Conservation (phyloP, 208 protist species). For the Leishmania martiniquensis region DNA sequence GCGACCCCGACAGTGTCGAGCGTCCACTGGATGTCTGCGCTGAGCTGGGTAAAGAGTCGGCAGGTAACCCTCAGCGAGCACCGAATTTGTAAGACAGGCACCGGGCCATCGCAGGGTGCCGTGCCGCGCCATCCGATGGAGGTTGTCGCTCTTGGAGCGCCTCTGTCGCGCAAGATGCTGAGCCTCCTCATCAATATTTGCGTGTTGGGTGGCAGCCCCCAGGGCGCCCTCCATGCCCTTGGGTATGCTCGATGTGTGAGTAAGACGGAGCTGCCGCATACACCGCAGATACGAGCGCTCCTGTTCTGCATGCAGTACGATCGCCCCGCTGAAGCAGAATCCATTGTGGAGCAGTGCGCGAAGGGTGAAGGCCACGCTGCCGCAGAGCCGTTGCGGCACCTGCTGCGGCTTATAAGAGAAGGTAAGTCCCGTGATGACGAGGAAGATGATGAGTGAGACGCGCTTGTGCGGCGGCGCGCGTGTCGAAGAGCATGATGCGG, state of each 20-base stretch:
- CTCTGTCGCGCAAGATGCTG: constrained; percentile 53
- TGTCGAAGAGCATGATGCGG: neutral
- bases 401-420: constrained; percentile 41
- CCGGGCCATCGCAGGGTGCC: constrained; percentile 54
- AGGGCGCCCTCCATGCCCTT: constrained; percentile 66
- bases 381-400: constrained; percentile 48
- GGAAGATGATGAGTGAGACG: neutral
- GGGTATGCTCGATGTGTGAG: constrained; percentile 66
- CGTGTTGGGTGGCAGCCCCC: constrained; percentile 69
- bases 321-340: constrained; percentile 71
- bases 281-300: constrained; percentile 67
- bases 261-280: constrained; percentile 66
- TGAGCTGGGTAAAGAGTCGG: constrained; percentile 70
- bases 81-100: constrained; percentile 65
- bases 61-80: constrained; percentile 47
- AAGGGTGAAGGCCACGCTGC: constrained; percentile 41
- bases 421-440: constrained; percentile 7
- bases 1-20: neutral
- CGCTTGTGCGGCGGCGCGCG: neutral
- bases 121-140: constrained; percentile 17
- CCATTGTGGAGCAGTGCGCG: constrained; percentile 59
- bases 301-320: constrained; percentile 81
- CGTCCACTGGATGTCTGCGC: constrained; percentile 82
- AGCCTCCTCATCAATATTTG: constrained; percentile 81
- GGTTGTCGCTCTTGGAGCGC: constrained; percentile 27